Percentiles rank a stretch among this genome's conserved stretches.
Conservation (phyloP, 176 grass and related monocot genomes). For the Bromus sterilis region DNA sequence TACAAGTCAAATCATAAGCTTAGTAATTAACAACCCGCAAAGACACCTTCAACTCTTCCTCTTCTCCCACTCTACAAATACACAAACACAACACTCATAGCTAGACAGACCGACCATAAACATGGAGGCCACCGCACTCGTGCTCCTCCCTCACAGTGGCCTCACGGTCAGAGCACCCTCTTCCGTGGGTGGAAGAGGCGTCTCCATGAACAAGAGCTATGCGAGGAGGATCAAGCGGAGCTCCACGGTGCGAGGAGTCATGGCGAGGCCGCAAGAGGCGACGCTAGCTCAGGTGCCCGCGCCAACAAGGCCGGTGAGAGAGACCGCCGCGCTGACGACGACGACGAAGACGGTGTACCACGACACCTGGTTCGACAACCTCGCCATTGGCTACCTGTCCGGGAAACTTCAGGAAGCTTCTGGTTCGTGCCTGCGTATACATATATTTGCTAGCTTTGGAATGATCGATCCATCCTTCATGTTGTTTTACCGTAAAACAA, state of each 20-base stretch:
- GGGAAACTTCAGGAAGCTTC: constrained; percentile 56
- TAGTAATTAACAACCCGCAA: background rate
- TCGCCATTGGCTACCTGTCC: constrained; percentile 76
- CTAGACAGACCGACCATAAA: background rate
- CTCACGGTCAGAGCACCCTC: constrained; percentile 3
- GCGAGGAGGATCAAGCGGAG: background rate
- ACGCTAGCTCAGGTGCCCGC: background rate
- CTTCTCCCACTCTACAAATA: background rate
- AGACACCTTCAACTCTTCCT: background rate
- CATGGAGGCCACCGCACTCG: constrained; percentile 28
- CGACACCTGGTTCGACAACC: constrained; percentile 80
- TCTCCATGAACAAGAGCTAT: background rate
- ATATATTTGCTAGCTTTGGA: background rate
- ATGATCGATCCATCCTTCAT: background rate
- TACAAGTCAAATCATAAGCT: background rate
- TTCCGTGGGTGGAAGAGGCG: background rate
- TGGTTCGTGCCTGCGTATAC: constrained; percentile 3
- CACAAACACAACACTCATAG: background rate
- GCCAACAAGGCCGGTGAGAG: background rate
- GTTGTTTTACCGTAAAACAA: background rate
- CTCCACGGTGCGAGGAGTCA: constrained; percentile 11
- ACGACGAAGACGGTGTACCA: constrained; percentile 24
- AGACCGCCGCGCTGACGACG: background rate
- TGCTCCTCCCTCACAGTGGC: constrained; percentile 18
- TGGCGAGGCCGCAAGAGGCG: constrained; percentile 29